Conservation (phyloP, 805 yeast genomes). For the Metschnikowia gelsemii region DNA sequence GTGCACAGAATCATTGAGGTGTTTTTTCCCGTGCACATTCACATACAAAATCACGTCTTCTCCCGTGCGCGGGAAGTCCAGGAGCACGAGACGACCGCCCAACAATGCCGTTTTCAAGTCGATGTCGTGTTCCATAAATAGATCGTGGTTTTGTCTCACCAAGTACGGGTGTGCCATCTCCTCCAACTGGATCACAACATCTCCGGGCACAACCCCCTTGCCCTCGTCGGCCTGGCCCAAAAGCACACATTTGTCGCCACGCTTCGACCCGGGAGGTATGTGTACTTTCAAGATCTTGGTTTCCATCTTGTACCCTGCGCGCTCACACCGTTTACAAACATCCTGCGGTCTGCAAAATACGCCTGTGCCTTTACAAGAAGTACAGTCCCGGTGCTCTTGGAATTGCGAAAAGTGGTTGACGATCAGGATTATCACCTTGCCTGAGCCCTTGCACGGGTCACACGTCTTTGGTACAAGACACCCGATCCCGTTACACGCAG, state of each 20-base stretch:
- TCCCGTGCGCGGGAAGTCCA: constrained; percentile 34
- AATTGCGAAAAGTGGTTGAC: constrained; percentile 44
- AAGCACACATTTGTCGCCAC: constrained; percentile 52
- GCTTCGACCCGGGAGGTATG: constrained; percentile 55
- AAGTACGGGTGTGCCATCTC: constrained; percentile 40
- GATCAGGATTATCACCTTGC: constrained; percentile 44
- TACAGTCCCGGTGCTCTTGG: constrained; percentile 34
- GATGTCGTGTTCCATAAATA: constrained; percentile 45
- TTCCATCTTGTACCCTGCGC: constrained; percentile 46
- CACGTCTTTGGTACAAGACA: constrained; percentile 38
- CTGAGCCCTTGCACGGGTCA: constrained; percentile 45
- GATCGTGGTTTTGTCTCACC: constrained; percentile 44
- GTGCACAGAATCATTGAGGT: constrained; percentile 12
- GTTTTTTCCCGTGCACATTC: constrained; percentile 36
- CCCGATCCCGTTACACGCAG: constrained; percentile 53
- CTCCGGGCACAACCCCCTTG: constrained; percentile 59
- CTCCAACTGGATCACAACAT: constrained; percentile 56
- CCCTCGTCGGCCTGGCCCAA: constrained; percentile 70
- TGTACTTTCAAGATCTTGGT: constrained; percentile 51
- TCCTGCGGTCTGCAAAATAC: constrained; percentile 23
- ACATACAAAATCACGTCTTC: constrained; percentile 30
- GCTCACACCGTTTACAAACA: constrained; percentile 27
- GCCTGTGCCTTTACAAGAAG: constrained; percentile 39
- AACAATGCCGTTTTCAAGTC: constrained; percentile 54
- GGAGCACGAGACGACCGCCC: constrained; percentile 50